Conservation (phyloP, 345 rosid species). For the Heritiera fomes region DNA sequence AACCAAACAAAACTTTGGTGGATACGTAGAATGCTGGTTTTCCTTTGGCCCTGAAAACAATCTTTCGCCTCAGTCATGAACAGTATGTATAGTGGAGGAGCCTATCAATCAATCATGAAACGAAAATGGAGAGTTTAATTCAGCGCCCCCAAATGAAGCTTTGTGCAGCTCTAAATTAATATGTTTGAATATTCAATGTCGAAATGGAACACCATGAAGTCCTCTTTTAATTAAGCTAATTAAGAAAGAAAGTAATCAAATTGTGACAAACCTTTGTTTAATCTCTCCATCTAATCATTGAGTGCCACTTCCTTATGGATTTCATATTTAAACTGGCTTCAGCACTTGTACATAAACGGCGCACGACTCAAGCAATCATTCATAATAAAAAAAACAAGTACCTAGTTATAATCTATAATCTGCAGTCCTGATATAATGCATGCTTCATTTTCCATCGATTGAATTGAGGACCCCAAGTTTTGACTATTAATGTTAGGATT, state of each 20-base stretch:
- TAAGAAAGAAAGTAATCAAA: too few relatives aligned
- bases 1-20: too few relatives aligned
- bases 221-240: too few relatives aligned
- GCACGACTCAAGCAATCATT: slow-evolving; percentile 33
- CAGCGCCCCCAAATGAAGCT: slow-evolving; percentile 19
- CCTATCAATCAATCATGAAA: neutral
- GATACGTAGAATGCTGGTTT: too few relatives aligned
- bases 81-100: neutral
- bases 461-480: neutral
- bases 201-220: slow-evolving; percentile 15
- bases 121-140: slow-evolving; percentile 9
- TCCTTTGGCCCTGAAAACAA: neutral
- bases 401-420: neutral
- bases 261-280: neutral
- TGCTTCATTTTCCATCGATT: neutral
- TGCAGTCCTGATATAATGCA: neutral
- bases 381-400: neutral
- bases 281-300: slow-evolving; percentile 12
- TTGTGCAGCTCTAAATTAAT: neutral
- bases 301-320: slow-evolving; percentile 27
- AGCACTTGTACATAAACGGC: slow-evolving; percentile 23
- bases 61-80: too few relatives aligned
- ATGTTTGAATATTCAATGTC: slow-evolving; percentile 20
- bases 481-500: neutral
- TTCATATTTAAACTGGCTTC: slow-evolving; percentile 27